Conservation (phyloP, 2,329 filamentous ascomycete species). For the Colletotrichum shisoi region DNA sequence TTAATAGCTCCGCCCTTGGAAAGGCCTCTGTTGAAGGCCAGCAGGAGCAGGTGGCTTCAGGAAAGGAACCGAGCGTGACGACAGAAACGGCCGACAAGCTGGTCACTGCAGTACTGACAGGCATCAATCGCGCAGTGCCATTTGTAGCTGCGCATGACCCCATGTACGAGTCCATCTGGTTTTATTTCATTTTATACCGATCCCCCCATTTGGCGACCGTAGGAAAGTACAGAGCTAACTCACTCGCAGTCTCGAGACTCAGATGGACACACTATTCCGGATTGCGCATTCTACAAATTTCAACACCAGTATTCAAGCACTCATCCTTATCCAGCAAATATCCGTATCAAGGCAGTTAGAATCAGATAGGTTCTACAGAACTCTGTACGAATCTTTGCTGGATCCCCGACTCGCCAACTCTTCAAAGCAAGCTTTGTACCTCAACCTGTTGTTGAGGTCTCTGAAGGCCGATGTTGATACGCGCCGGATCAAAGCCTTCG, state of each 20-base stretch:
- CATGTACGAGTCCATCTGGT: conserved; percentile 61
- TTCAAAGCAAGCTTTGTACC: conserved; percentile 93
- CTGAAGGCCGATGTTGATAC: conserved; percentile 90
- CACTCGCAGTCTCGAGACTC: conserved; percentile 73
- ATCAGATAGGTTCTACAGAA: conserved; percentile 91
- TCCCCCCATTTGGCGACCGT: no score
- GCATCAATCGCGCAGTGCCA: conserved; percentile 94
- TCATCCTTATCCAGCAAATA: conserved; percentile 94
- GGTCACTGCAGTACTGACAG: conserved; percentile 87
- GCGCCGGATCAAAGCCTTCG: conserved; percentile 92
- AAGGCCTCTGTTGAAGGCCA: conserved; percentile 15
- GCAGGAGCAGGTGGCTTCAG: conserved; percentile 7
- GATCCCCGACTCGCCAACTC: conserved; percentile 88
- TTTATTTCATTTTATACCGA: conserved; percentile 5
- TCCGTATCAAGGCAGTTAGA: conserved; percentile 80
- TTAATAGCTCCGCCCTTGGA: conserved; percentile 61
- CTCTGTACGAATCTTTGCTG: conserved; percentile 91
- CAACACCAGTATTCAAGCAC: conserved; percentile 95
- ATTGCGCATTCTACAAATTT: conserved; percentile 99
- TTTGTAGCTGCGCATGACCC: conserved; percentile 84
- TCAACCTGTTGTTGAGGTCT: conserved; percentile 88
- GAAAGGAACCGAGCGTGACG: conserved; percentile 41
- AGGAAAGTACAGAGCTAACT: background rate
- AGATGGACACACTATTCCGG: conserved; percentile 91
- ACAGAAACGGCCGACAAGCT: conserved; percentile 88